Conservation (phyloP, 768 basidiomycete species). For the Tricholoma flavovirens region DNA sequence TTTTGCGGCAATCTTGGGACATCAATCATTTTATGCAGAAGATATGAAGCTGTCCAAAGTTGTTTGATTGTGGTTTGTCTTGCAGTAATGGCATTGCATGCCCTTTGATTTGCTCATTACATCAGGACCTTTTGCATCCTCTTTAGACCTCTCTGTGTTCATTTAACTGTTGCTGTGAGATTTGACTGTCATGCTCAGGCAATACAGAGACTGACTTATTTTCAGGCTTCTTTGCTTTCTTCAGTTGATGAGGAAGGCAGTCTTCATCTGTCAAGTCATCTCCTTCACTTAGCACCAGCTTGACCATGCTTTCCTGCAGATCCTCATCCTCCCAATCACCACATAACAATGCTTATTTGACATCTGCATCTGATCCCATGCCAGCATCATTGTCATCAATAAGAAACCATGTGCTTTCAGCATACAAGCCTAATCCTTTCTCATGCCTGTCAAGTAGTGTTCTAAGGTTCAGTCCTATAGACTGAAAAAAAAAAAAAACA, state of each 20-base stretch:
- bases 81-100: not conserved
- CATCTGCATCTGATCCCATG: not conserved
- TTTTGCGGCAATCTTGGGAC: too few relatives aligned
- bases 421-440: not conserved
- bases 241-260: slow-evolving; percentile 4
- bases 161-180: not conserved
- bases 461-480: too few relatives aligned
- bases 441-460: not conserved
- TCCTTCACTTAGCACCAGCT: not conserved
- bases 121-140: slow-evolving; percentile 6
- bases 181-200: too few relatives aligned
- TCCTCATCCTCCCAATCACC: too few relatives aligned
- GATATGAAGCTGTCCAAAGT: not conserved
- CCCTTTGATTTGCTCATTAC: slow-evolving; percentile 4
- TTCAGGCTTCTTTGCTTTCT: slow-evolving; percentile 2
- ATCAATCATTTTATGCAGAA: not conserved
- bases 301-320: not conserved
- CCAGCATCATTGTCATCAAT: not conserved
- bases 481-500: too few relatives aligned
- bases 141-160: slow-evolving; percentile 1
- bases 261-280: slow-evolving; percentile 6
- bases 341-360: not conserved
- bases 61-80: not conserved
- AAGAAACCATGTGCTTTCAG: not conserved
- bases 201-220: not conserved